phyloP scores from a whole-genome alignment of 192 early-diverging fungal genomes.

The Geranomyces variabilis region DNA sequence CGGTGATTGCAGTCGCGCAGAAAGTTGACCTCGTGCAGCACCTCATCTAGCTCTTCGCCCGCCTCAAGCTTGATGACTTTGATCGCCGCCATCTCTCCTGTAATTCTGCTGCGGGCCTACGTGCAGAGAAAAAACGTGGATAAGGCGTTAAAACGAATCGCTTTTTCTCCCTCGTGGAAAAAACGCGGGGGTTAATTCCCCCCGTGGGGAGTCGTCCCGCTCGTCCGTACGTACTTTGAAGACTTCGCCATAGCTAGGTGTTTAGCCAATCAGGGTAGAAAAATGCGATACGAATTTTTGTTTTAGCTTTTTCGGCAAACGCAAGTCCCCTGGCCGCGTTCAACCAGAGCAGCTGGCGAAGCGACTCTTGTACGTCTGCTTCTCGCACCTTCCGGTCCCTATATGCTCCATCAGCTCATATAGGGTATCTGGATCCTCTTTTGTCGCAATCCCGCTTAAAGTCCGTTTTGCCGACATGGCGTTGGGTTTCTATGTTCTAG shows the following conservation, averaged over 20 bases:
- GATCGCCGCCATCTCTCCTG: slow-evolving; percentile 49
- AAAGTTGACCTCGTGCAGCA: slow-evolving; percentile 65
- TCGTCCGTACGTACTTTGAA: slow-evolving; percentile 58
- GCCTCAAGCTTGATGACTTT: slow-evolving; percentile 64
- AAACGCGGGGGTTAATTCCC: too few relatives aligned
- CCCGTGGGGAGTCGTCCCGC: too few relatives aligned
- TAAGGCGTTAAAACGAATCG: too few relatives aligned
- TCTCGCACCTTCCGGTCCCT: slow-evolving; percentile 54
- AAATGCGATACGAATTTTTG: too few relatives aligned
- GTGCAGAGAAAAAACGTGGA: neutral
- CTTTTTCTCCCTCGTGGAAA: too few relatives aligned
- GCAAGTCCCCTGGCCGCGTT: too few relatives aligned
- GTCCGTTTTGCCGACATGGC: slow-evolving; percentile 20
- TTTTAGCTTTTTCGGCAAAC: too few relatives aligned
- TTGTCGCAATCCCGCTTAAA: slow-evolving; percentile 38
- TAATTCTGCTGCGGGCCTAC: slow-evolving; percentile 32
- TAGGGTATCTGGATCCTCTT: slow-evolving; percentile 52
- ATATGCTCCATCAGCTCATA: slow-evolving; percentile 61
- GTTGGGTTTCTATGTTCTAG: too few relatives aligned
- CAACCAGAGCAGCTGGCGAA: too few relatives aligned
- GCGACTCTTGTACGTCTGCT: too few relatives aligned
- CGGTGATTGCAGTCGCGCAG: slow-evolving; percentile 54
- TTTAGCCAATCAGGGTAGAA: neutral
- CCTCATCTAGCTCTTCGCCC: slow-evolving; percentile 61
- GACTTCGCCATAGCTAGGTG: slow-evolving; percentile 57